Evolutionary conservation across 345 rosid species (phyloP), one percentile per base, ranked within the genome.

Genomic region (Eucalyptus victrix): DNA sequence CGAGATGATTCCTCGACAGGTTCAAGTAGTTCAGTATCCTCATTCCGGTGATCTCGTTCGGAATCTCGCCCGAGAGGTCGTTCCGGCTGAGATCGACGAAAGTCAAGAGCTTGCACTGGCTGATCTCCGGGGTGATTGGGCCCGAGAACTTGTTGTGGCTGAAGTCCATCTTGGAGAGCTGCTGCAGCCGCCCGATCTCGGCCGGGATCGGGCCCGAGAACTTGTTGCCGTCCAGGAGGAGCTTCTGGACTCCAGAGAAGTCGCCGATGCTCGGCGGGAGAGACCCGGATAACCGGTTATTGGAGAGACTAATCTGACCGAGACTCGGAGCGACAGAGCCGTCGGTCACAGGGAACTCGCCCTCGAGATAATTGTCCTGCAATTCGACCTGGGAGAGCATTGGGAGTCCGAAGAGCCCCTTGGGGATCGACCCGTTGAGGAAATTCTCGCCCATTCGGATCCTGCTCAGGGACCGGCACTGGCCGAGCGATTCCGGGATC

Each of bases 361-460:
- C 95, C 12, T 89, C 86, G 49, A 93, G 90, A 51, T 87, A 87
- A 90, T 94, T 94, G 62, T 92, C 94, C 62, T 94, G 94, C 88
- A 94, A 60, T 90, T 94, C 95, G n/a, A 94, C 95, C 72, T 94
- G 95, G 86, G 92, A 88, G 76, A 94, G 91, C 65, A 87, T 42
- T 4, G 95, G 94, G 76, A 94, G 90, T 14, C 93, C 93, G 19
- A 94, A 94, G 87, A 94, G 94, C 51, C 93, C 94, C 24, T 87
- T 88, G 3, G 95, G 95, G 11, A 94, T 92, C n/a, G 95, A 92
- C 24, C 95, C 93, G 81, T 94, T 94, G 13, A 94, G 89, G 88
- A 65, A 94, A 90, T 94, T 94, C 12, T 93, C 94, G 24, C 95
- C 95, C 95, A 94, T 94, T 32, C 95, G 91, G 45, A 94, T 92